Evolutionary conservation across 805 yeast genomes (phyloP).

Genomic region (Millerozyma miso): DNA sequence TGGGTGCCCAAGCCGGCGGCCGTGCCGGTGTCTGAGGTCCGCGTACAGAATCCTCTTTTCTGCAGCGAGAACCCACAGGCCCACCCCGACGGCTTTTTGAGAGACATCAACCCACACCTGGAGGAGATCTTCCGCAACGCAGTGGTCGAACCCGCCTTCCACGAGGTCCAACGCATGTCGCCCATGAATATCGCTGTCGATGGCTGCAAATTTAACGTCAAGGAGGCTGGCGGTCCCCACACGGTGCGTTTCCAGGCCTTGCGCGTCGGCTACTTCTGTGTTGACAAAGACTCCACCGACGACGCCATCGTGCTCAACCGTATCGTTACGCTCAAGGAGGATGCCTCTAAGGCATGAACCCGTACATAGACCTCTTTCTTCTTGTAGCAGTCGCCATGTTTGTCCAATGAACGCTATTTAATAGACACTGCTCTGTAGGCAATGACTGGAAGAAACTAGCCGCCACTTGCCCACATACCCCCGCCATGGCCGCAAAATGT

Average conservation of each 20-base stretch:
- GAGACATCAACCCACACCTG: conserved; percentile 76
- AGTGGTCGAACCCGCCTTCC: conserved; percentile 71
- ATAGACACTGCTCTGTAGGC: too few relatives aligned
- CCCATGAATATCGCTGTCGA: conserved; percentile 70
- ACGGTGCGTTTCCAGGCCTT: conserved; percentile 97
- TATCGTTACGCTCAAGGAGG: conserved; percentile 86
- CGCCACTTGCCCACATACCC: too few relatives aligned
- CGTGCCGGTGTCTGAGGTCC: conserved; percentile 55
- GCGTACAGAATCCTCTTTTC: conserved; percentile 85
- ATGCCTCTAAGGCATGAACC: conserved; percentile 11
- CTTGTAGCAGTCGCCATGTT: too few relatives aligned
- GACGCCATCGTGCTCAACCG: conserved; percentile 74
- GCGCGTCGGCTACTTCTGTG: conserved; percentile 92
- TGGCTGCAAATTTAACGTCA: conserved; percentile 62
- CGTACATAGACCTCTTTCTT: too few relatives aligned
- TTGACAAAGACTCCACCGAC: conserved; percentile 70
- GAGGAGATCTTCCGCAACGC: conserved; percentile 65
- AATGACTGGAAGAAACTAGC: too few relatives aligned
- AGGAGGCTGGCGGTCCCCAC: conserved; percentile 63
- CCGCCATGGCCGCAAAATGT: too few relatives aligned
- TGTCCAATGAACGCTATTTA: too few relatives aligned
- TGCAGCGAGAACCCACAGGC: conserved; percentile 86
- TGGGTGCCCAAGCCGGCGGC: conserved; percentile 81
- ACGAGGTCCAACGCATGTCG: conserved; percentile 59
- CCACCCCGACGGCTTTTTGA: conserved; percentile 82